A percentile compares a stretch with the other conserved stretches of the same genome.
phyloP scores from a whole-genome alignment of 2,329 filamentous ascomycete species.

The Diplodia seriata region DNA sequence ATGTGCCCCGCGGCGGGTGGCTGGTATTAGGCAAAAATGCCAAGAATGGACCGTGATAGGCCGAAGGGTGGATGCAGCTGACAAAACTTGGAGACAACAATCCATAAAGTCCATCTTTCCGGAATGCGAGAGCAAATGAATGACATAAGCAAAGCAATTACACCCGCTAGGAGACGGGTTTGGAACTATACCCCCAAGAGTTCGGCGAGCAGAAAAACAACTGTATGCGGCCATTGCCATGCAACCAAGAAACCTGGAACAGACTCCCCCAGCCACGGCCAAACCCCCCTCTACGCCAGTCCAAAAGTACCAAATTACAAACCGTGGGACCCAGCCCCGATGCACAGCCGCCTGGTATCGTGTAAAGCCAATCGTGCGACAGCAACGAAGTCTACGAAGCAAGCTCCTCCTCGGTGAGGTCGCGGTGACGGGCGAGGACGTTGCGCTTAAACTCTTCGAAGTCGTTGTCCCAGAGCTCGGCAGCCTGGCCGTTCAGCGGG shows the following conservation, averaged over 20 bases:
- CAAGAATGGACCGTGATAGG: neutral
- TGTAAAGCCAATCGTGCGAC: neutral
- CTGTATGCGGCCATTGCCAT: conserved; percentile 25
- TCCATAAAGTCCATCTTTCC: neutral
- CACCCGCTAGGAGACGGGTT: neutral
- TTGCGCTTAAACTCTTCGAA: conserved; percentile 82
- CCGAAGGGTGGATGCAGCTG: neutral
- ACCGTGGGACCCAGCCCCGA: conserved; percentile 12
- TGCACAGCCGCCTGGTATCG: conserved; percentile 20
- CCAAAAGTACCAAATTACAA: conserved; percentile 7
- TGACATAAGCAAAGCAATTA: neutral
- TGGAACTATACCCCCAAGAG: conserved; percentile 4
- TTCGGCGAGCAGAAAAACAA: conserved; percentile 15
- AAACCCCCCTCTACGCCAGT: conserved; percentile 4
- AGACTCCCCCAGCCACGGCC: conserved; percentile 3
- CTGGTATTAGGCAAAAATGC: neutral
- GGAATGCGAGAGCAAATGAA: neutral
- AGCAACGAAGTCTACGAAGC: conserved; percentile 2
- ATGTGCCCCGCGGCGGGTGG: neutral
- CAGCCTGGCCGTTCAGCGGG: conserved; percentile 93
- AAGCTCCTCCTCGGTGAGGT: conserved; percentile 57
- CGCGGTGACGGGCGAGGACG: conserved; percentile 68
- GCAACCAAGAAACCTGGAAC: conserved; percentile 23
- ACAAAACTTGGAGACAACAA: neutral
- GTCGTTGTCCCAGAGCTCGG: conserved; percentile 93